Base-by-base conservation (phyloP, 208 protist genomes). In the Wallacemonas rigidus region DNA sequence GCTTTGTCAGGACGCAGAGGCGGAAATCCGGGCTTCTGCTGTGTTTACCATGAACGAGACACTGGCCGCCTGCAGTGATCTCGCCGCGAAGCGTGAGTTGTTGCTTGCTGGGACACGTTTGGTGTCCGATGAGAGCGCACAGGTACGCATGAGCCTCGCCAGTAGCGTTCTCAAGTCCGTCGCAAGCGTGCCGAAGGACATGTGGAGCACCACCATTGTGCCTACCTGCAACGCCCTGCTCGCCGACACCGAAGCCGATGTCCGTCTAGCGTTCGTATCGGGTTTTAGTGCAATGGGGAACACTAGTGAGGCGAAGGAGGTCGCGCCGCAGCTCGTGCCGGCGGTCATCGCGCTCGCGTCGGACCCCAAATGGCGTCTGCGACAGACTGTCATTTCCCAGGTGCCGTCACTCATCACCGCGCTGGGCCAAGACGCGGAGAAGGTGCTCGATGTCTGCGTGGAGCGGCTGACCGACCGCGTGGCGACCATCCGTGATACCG, bases 351-450 rank as follows among this genome's bases (percentile, higher is more conserved):
- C 76, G 50, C 87, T 96, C 64, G 86, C 88, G 43, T 69, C 75
- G 54, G 92, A 96, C 72, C 79, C 86, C n/a, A 93, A 94, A 74
- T 96, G 92, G 92, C 85, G 92, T 1, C 80, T 96, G 74, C 87
- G 92, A 4, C 89, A 96, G 69, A 82, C 88, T 35, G 92, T 96
- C 12, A 83, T 96, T 64, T 84, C 83, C 48, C 89, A 95, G 76
- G 82, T 96, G 67, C 89, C 92, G 2, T 88, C 84, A 74, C 76
- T 96, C 58, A 93, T 96, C 76, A 91, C 86, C 8, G 86, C 86
- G 2, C 79, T 93, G 6, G 91, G 87, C 11, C 76, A 75, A 51
- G 82, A 79, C 70, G 83, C 81, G 11, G 86, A 93, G 48, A 85
- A 95, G 64, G 86, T 96, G 62, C 74, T 96, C 35, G 81, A 94